Evolutionary conservation across 176 grass and related monocot genomes (phyloP).

Genomic region (Oryza glumipatula): DNA sequence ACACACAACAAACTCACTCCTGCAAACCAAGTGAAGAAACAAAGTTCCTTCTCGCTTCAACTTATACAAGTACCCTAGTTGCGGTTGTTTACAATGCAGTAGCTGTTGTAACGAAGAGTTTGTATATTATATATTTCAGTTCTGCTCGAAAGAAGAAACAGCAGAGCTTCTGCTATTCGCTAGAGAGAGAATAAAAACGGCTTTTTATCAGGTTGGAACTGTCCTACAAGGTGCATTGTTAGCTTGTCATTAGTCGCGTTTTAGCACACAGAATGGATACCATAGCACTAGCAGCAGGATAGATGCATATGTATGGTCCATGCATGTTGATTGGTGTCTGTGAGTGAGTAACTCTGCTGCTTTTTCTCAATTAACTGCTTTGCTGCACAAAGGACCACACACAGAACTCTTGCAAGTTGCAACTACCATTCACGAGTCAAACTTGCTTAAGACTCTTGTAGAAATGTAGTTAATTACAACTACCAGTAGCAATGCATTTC

Average conservation of each 20-base stretch:
- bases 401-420: neutral
- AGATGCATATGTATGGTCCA: constrained; percentile 15
- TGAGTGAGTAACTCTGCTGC: neutral
- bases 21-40: neutral
- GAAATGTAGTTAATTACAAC: neutral
- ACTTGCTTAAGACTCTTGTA: neutral
- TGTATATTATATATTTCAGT: neutral
- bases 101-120: neutral
- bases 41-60: neutral
- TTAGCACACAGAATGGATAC: neutral
- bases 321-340: neutral
- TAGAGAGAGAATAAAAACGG: neutral
- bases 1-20: neutral
- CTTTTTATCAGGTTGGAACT: neutral
- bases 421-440: neutral
- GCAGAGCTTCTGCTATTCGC: no score
- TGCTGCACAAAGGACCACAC: neutral
- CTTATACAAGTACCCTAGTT: neutral
- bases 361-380: neutral
- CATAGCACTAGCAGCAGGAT: neutral
- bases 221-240: neutral
- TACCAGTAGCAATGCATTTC: neutral
- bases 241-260: constrained; percentile 15
- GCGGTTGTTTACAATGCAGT: neutral
- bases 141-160: neutral